Conservation (phyloP, 2,329 filamentous ascomycete genomes). For the Arthrobotrys sphaeroides region DNA sequence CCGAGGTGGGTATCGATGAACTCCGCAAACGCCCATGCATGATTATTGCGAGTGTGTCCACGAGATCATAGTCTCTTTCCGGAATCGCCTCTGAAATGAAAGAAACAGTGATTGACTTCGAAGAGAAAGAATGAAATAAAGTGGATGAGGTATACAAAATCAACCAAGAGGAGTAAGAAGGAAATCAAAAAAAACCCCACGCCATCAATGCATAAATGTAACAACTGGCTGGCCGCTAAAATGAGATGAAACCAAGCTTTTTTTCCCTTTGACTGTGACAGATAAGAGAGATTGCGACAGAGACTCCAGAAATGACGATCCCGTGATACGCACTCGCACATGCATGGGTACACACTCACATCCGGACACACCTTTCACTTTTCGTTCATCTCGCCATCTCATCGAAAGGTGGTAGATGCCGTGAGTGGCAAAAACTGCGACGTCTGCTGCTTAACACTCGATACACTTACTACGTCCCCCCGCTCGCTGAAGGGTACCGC, state of each 20-base stretch:
- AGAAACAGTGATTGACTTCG: background rate
- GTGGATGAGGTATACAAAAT: background rate
- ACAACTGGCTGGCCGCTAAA: conserved; percentile 6
- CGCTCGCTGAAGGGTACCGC: background rate
- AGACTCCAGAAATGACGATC: conserved; percentile 24
- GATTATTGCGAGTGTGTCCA: conserved; percentile 12
- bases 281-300: conserved; percentile 24
- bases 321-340: conserved; percentile 23
- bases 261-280: background rate
- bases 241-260: background rate
- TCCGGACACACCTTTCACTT: conserved; percentile 19
- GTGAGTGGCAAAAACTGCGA: conserved; percentile 40
- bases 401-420: conserved; percentile 22
- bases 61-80: conserved; percentile 34
- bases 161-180: background rate
- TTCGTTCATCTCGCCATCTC: background rate
- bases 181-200: conserved; percentile 17
- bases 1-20: background rate
- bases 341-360: conserved; percentile 16
- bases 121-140: background rate
- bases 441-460: background rate
- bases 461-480: background rate
- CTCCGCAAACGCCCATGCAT: conserved; percentile 24
- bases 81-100: conserved; percentile 13
- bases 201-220: conserved; percentile 43